A percentile compares a stretch with the other conserved stretches of the same genome.
These are phyloP conservation scores for Diatrype stigma DNA, from an alignment of 2,329 filamentous ascomycete species.

Conservation along the genomic window DNA sequence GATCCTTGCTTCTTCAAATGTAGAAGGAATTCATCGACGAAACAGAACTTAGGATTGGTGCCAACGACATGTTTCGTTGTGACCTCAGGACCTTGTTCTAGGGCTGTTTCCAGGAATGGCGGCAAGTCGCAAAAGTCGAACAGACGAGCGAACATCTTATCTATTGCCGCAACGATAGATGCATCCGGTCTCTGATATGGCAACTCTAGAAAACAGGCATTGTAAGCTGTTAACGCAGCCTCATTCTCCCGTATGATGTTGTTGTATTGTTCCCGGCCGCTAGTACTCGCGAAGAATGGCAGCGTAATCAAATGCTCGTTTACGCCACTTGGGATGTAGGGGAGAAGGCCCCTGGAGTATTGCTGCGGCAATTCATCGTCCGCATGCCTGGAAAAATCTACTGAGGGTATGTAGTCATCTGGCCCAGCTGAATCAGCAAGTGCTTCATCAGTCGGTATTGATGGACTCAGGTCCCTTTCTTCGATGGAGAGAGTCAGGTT, in stretches of 20 bases:
- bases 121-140: constrained; percentile 55
- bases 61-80: constrained; percentile 50
- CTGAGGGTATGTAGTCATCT: constrained; percentile 5
- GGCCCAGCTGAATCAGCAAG: constrained; percentile 8
- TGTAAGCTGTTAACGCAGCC: constrained; percentile 42
- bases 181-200: constrained; percentile 34
- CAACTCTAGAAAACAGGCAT: constrained; percentile 36
- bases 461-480: constrained; percentile 22
- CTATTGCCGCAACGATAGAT: constrained; percentile 40
- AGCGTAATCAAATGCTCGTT: constrained; percentile 52
- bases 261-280: constrained; percentile 44
- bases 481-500: constrained; percentile 27
- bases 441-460: constrained; percentile 22
- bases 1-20: constrained; percentile 32
- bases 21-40: constrained; percentile 52
- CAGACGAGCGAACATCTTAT: constrained; percentile 47
- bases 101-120: constrained; percentile 44
- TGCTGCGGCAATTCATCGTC: constrained; percentile 14
- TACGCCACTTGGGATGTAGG: constrained; percentile 22
- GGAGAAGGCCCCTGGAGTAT: constrained; percentile 20
- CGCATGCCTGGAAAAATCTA: constrained; percentile 2
- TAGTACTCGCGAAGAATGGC: constrained; percentile 48
- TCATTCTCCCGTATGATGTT: constrained; percentile 41
- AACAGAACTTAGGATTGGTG: constrained; percentile 57
- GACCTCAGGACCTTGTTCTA: constrained; percentile 36